phyloP scores from a whole-genome alignment of 163 green algal genomes.

The Scenedesmus sp. region DNA sequence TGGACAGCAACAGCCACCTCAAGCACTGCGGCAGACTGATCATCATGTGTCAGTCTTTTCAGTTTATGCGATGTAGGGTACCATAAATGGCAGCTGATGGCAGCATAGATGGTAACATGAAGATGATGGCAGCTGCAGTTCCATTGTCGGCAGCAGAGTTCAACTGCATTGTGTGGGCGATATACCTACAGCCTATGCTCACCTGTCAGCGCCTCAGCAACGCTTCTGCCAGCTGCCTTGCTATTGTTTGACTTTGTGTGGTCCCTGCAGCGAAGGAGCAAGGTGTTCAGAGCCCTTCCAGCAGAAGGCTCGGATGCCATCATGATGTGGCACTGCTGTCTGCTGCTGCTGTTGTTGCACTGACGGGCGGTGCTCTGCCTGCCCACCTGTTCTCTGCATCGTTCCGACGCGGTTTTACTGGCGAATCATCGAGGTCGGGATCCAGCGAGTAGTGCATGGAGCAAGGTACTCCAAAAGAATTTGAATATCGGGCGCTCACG shows the following conservation, averaged over 20 bases:
- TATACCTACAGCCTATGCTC: background rate
- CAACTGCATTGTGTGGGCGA: background rate
- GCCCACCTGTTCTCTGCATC: slow-evolving; percentile 15
- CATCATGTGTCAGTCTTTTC: background rate
- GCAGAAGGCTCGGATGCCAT: background rate
- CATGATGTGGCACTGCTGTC: background rate
- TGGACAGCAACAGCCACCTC: background rate
- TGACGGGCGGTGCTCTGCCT: too few relatives aligned
- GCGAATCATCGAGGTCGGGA: slow-evolving; percentile 31
- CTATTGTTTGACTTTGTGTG: background rate
- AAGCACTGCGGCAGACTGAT: background rate
- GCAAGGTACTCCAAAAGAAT: background rate
- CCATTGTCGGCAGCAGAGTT: background rate
- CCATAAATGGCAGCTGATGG: too few relatives aligned
- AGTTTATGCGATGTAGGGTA: too few relatives aligned
- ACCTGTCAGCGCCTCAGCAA: background rate
- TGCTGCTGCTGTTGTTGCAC: background rate
- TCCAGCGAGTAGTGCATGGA: slow-evolving; percentile 30
- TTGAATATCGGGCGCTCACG: background rate
- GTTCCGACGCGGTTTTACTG: background rate
- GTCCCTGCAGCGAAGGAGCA: background rate
- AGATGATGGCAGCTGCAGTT: too few relatives aligned
- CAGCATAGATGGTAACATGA: too few relatives aligned
- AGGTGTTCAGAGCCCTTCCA: too few relatives aligned
- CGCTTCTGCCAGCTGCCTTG: background rate